These are phyloP conservation scores for Venturia pyrina DNA, from an alignment of 2,329 filamentous ascomycete genomes.

Conservation along the genomic window DNA sequence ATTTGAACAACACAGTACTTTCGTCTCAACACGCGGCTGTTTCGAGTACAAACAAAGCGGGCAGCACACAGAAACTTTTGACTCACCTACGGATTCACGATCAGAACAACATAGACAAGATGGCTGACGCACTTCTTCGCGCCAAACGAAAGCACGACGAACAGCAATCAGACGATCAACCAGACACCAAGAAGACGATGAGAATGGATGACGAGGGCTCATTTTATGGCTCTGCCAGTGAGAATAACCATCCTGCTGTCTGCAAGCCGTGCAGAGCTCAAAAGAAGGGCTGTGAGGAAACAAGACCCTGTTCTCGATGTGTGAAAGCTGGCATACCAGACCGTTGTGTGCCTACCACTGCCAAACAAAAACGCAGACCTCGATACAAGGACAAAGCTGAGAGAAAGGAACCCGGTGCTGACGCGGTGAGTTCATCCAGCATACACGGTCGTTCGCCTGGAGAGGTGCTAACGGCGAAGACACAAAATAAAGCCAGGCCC, in stretches of 20 bases:
- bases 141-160: neutral
- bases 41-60: neutral
- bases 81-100: neutral
- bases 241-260: neutral
- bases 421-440: neutral
- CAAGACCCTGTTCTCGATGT: conserved; percentile 2
- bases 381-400: neutral
- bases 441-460: too few species aligned
- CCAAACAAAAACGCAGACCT: neutral
- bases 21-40: neutral
- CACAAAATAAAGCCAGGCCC: neutral
- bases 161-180: neutral
- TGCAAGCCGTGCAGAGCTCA: neutral
- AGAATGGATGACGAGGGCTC: neutral
- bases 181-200: neutral
- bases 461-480: neutral
- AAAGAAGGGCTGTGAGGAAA: neutral
- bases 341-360: neutral
- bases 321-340: neutral
- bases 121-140: neutral
- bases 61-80: neutral
- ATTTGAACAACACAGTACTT: neutral
- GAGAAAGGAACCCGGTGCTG: neutral
- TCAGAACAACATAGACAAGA: neutral
- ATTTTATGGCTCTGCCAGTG: neutral